These are phyloP conservation scores for Saccharata proteae DNA, from an alignment of 2,329 filamentous ascomycete genomes.

Conservation along the genomic window DNA sequence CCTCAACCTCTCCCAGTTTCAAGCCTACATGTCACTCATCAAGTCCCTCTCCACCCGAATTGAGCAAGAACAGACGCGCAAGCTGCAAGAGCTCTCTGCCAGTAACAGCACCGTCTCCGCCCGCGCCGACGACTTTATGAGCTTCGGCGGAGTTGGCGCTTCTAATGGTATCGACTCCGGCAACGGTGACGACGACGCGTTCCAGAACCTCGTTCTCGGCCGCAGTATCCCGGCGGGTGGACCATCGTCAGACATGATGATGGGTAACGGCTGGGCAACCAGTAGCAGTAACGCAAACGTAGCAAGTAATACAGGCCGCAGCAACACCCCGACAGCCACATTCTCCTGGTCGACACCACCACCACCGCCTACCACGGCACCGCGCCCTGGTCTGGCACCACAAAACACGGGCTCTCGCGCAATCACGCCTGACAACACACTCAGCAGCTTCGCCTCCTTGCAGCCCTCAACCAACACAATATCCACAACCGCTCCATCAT, in stretches of 20 bases:
- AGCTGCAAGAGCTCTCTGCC: conserved; percentile 71
- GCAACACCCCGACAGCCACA: conserved; percentile 22
- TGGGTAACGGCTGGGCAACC: conserved; percentile 31
- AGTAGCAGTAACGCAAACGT: conserved; percentile 14
- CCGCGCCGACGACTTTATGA: conserved; percentile 55
- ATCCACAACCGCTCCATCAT: conserved; percentile 17
- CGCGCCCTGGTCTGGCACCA: background rate
- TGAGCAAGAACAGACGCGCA: conserved; percentile 78
- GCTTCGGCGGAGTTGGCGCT: conserved; percentile 43
- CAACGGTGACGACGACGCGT: conserved; percentile 58
- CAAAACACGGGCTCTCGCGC: conserved; percentile 1
- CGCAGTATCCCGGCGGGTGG: conserved; percentile 32
- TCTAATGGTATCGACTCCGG: conserved; percentile 47
- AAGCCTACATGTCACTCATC: conserved; percentile 80
- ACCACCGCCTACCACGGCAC: conserved; percentile 26
- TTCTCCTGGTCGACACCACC: conserved; percentile 36
- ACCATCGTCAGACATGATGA: conserved; percentile 24
- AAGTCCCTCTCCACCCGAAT: conserved; percentile 67
- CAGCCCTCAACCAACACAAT: conserved; percentile 25
- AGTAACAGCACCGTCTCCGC: conserved; percentile 36
- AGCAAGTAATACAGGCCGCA: too few relatives aligned
- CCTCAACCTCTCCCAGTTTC: conserved; percentile 74
- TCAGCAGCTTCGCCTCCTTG: conserved; percentile 36
- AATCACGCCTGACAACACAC: conserved; percentile 40
- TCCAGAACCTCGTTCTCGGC: conserved; percentile 82